Evolutionary conservation across 192 early-diverging fungal species (phyloP).

Genomic region (Coemansia sp.): DNA sequence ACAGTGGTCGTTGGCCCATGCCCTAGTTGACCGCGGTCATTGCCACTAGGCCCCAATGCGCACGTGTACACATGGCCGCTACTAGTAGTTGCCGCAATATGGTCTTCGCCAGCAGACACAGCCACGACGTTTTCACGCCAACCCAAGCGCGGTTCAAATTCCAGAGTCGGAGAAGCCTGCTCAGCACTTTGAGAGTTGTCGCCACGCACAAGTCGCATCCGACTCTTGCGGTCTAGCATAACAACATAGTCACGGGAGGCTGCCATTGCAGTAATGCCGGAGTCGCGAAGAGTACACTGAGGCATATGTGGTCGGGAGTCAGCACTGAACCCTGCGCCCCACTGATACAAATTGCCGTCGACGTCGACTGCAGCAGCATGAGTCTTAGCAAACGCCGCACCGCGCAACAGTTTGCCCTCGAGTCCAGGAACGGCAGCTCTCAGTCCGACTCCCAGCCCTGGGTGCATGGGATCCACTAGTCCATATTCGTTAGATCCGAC

Average conservation of each 20-base stretch:
- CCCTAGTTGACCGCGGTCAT: conserved; percentile 29
- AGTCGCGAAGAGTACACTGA: conserved; percentile 23
- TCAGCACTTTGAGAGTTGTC: not conserved
- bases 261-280: conserved; percentile 23
- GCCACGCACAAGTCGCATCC: conserved; percentile 28
- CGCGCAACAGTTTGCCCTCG: conserved; percentile 37
- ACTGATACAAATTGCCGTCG: conserved; percentile 44
- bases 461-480: conserved; percentile 38
- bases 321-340: conserved; percentile 48
- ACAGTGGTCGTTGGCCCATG: not conserved
- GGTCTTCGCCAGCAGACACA: conserved; percentile 38
- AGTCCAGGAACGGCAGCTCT: conserved; percentile 35
- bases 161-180: conserved; percentile 1
- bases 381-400: conserved; percentile 35
- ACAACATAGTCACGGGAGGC: conserved; percentile 30
- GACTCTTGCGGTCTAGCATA: conserved; percentile 34
- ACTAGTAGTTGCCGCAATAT: conserved; percentile 36
- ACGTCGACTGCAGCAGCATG: conserved; percentile 41
- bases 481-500: conserved; percentile 45
- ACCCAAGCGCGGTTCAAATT: conserved; percentile 42
- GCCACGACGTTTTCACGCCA: conserved; percentile 51
- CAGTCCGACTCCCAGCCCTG: conserved; percentile 21
- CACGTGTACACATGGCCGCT: conserved; percentile 43
- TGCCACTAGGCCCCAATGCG: conserved; percentile 29
- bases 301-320: conserved; percentile 19